Evolutionary conservation across 1,284 basidiomycete species (phyloP).

Genomic region (Melampsora americana): DNA sequence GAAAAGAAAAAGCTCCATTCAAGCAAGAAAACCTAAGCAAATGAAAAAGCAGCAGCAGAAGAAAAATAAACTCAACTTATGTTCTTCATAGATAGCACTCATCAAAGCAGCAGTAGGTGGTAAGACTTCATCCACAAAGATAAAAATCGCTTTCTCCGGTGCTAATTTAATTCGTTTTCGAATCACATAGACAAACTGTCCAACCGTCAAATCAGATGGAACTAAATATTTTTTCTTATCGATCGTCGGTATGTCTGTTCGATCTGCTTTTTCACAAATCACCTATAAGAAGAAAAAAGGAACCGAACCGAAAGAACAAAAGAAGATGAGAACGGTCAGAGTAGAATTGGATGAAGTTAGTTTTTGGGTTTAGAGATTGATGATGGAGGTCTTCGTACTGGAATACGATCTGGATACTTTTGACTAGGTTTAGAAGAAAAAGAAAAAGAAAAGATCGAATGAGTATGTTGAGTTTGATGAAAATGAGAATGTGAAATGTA

Average conservation of each 20-base stretch:
- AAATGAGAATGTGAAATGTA: background rate
- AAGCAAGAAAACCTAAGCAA: background rate
- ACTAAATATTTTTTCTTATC: constrained; percentile 99
- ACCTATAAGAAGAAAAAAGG: too few species aligned
- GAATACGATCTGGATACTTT: constrained; percentile 44
- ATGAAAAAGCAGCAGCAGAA: too few species aligned
- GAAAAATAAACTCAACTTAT: constrained; percentile 64
- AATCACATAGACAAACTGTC: constrained; percentile 99
- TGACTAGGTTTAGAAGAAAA: constrained; percentile 29
- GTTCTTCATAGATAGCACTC: constrained; percentile 99
- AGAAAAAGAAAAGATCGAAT: background rate
- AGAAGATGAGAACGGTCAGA: background rate
- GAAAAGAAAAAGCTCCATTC: too few species aligned
- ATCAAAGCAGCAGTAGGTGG: constrained; percentile 97
- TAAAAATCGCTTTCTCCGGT: constrained; percentile 99
- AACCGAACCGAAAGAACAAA: too few species aligned
- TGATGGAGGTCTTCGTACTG: constrained; percentile 13
- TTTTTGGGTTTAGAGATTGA: background rate
- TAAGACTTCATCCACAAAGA: constrained; percentile 96
- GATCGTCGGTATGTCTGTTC: constrained; percentile 97
- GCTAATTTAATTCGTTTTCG: constrained; percentile 99
- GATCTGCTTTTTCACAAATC: constrained; percentile 99
- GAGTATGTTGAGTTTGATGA: background rate
- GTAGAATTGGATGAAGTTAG: background rate
- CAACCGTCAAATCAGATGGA: constrained; percentile 67